A percentile compares a stretch with the other conserved stretches of the same genome.
phyloP scores from a whole-genome alignment of 345 rosid species.

The Syzygium aqueum region DNA sequence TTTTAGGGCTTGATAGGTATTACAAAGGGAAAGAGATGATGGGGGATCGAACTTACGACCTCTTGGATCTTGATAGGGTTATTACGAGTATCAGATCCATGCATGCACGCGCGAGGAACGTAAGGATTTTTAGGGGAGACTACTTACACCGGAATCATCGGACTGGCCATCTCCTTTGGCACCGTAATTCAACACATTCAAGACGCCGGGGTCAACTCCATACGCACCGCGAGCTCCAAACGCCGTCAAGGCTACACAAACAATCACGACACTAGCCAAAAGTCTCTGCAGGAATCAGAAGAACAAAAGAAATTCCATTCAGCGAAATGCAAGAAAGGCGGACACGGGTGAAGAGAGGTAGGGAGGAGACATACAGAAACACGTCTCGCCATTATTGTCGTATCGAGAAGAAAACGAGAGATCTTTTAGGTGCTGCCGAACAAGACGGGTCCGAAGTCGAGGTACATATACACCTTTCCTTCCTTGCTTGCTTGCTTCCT shows the following conservation, averaged over 20 bases:
- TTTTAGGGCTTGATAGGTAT: background rate
- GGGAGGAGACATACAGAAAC: background rate
- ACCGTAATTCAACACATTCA: constrained; percentile 8
- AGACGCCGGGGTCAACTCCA: background rate
- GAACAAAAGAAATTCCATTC: background rate
- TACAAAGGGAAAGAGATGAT: background rate
- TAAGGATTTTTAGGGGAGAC: too few relatives aligned
- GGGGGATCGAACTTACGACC: background rate
- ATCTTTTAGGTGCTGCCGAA: background rate
- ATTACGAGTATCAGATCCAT: background rate
- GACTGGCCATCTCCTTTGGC: constrained; percentile 16
- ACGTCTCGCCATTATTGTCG: background rate
- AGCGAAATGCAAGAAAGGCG: background rate
- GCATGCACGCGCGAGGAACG: background rate
- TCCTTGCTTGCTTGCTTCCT: background rate
- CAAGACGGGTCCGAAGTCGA: too few relatives aligned
- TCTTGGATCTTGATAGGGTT: too few relatives aligned
- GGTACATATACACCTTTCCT: too few relatives aligned
- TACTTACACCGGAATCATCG: constrained; percentile 13
- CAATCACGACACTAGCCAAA: background rate
- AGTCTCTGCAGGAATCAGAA: background rate
- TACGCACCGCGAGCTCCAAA: background rate
- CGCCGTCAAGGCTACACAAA: background rate
- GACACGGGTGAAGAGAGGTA: background rate
- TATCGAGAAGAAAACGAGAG: background rate